phyloP scores from a whole-genome alignment of 148 eudicot genomes.

The Pharnaceum exiguum region DNA sequence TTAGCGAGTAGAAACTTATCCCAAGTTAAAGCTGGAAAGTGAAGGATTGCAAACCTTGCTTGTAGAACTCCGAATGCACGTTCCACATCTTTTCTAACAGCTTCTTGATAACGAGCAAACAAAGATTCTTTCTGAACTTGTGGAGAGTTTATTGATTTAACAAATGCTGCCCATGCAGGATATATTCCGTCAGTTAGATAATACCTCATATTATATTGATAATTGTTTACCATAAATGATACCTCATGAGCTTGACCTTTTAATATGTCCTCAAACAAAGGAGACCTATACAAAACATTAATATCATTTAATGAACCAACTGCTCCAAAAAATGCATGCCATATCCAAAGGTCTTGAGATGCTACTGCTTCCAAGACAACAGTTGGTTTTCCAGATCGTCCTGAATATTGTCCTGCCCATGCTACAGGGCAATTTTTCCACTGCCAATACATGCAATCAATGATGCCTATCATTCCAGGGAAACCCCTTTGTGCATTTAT shows the following conservation, averaged over 20 bases:
- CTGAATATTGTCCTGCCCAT: background rate
- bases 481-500: constrained; percentile 1
- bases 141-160: background rate
- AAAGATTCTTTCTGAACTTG: background rate
- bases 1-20: too few species aligned
- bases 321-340: constrained; percentile 12
- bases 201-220: background rate
- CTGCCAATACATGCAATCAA: constrained; percentile 10
- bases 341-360: constrained; percentile 14
- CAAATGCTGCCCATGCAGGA: constrained; percentile 5
- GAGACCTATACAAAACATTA: background rate
- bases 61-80: constrained; percentile 9
- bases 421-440: constrained; percentile 14
- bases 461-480: constrained; percentile 10
- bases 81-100: constrained; percentile 16
- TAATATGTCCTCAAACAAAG: background rate
- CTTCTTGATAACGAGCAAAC: constrained; percentile 7
- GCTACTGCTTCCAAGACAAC: constrained; percentile 11
- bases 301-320: constrained; percentile 2
- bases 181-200: constrained; percentile 13
- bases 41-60: constrained; percentile 8
- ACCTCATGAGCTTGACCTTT: background rate
- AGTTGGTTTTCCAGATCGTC: background rate
- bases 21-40: background rate
- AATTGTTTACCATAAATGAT: background rate